A percentile compares a stretch with the other conserved stretches of the same genome.
Conservation (phyloP, 306 rosid species). For the Comarum palustre region DNA sequence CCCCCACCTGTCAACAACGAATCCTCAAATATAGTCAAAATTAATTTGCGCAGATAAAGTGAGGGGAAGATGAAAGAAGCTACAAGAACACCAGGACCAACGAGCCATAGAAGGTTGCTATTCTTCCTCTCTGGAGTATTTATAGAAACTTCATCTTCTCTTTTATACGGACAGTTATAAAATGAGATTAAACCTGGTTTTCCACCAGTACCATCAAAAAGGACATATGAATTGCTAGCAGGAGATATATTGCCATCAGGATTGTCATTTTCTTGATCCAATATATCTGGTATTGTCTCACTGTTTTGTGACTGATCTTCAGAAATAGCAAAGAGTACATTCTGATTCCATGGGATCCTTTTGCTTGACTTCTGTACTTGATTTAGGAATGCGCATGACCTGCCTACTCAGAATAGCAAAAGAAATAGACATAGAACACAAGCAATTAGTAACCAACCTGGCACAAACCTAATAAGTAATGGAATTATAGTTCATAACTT, state of each 20-base stretch:
- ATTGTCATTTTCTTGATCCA: constrained; percentile 40
- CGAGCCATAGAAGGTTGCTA: constrained; percentile 67
- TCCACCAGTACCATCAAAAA: constrained; percentile 57
- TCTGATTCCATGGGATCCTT: constrained; percentile 42
- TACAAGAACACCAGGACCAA: constrained; percentile 85
- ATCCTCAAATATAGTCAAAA: constrained; percentile 83
- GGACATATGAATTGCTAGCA: constrained; percentile 37
- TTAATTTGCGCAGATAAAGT: constrained; percentile 73
- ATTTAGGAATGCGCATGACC: constrained; percentile 44
- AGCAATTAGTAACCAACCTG: background rate
- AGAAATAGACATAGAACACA: constrained; percentile 19
- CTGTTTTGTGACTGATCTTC: constrained; percentile 51
- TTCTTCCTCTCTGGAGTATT: constrained; percentile 43
- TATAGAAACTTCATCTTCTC: constrained; percentile 35
- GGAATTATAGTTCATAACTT: background rate
- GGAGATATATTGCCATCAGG: constrained; percentile 32
- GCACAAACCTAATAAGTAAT: background rate
- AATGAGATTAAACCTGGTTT: constrained; percentile 80
- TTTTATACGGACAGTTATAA: constrained; percentile 59
- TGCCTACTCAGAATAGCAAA: constrained; percentile 37
- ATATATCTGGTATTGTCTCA: constrained; percentile 42
- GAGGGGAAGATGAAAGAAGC: constrained; percentile 95
- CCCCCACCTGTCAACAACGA: constrained; percentile 82
- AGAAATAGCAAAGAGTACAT: constrained; percentile 56
- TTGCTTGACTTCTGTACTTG: constrained; percentile 38